Conservation (phyloP, 345 rosid genomes). For the thale cress (Arabidopsis thaliana) region TAIR10.1 NC_003074.8:22425501-22426000, state of each 20-base stretch:
- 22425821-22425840: not conserved
- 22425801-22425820: not conserved
- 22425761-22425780: slow-evolving; percentile 80
- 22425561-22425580: slow-evolving; percentile 7
- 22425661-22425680: not conserved
- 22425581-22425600: not conserved
- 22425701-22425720: slow-evolving; percentile 51
- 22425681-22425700: too few relatives aligned
- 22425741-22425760: slow-evolving; percentile 70
- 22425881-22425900: slow-evolving; percentile 50
- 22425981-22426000: slow-evolving; percentile 71
- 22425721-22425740: slow-evolving; percentile 77
- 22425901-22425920: slow-evolving; percentile 72
- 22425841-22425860: not conserved
- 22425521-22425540: slow-evolving; percentile 83
- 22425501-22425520: slow-evolving; percentile 84
- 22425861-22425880: not conserved
- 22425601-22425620: slow-evolving; percentile 21
- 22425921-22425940: slow-evolving; percentile 79
- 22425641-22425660: not conserved
- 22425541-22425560: slow-evolving; percentile 28
- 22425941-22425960: slow-evolving; percentile 82
- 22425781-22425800: slow-evolving; percentile 80
- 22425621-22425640: slow-evolving; percentile 32
- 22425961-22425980: slow-evolving; percentile 77